Evolutionary conservation across 345 rosid genomes (phyloP), one percentile per base, ranked within the genome.

Genomic region (Rhizophora apiculata): DNA sequence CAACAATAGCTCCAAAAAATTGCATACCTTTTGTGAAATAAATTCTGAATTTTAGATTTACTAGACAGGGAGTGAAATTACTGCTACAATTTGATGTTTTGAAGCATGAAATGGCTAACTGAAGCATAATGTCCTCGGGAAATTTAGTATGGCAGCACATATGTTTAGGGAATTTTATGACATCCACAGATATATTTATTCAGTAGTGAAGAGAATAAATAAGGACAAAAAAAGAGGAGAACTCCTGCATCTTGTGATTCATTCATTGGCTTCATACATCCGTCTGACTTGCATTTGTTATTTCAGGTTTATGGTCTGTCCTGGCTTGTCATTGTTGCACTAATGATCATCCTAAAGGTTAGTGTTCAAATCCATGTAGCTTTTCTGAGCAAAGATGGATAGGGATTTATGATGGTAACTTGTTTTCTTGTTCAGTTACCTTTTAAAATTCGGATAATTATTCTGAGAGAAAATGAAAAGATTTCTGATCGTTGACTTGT

Each of bases 291-390:
- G 58, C 24, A 66, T 53, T 74, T 51, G n/a, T 49, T 64, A 26
- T 73, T 78, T 72, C 79, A 89, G 96, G 87, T 89, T 39, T 94
- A 91, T 65, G 93, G 96, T 70, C 82, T 91, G 5, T 94, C 98
- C 19, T 94, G 97, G 98, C 85, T 94, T 21, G 96, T 92, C 66
- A 95, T 95, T 70, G 83, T 88, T 13, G 97, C 89, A 2, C 75
- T 83, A 63, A 83, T 92, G 91, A 30, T 95, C 73, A 77, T 95
- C 80, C 78, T 92, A 43, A 95, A 95, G 96, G 96, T 87, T 36
- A 49, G 75, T 71, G 39, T 59, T 78, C 55, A 62, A 30, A 57
- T 29, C 54, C 32, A 29, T 16, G 2, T 53, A 46, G 1, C 57
- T 13, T 4, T 57, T 34, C 10, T 30, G 6, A 19, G 52, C 18